Percentiles rank a stretch among this genome's conserved stretches.
phyloP scores from a whole-genome alignment of 495 filamentous ascomycete species.

The Tuber melanosporum region DNA sequence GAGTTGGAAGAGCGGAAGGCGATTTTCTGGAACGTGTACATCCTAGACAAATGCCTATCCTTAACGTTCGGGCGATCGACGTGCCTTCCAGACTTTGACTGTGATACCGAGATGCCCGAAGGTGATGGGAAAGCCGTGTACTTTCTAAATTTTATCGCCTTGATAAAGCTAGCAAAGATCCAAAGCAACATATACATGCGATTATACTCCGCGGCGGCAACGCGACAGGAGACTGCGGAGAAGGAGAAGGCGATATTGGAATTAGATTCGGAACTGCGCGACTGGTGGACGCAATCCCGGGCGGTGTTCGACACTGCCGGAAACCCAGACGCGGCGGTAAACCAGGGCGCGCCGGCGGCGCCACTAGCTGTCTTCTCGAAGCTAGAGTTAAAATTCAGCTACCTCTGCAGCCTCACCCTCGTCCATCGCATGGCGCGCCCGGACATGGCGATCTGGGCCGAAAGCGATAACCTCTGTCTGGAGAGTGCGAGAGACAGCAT shows the following conservation, averaged over 20 bases:
- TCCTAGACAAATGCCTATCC: slow-evolving; percentile 39
- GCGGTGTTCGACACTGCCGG: slow-evolving; percentile 19
- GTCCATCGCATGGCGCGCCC: slow-evolving; percentile 36
- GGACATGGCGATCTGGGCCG: slow-evolving; percentile 22
- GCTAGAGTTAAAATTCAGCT: slow-evolving; percentile 36
- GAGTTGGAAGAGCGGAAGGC: slow-evolving; percentile 40
- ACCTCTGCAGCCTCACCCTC: slow-evolving; percentile 36
- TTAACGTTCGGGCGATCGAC: slow-evolving; percentile 38
- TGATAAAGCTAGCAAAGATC: slow-evolving; percentile 34
- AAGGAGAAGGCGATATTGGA: slow-evolving; percentile 26
- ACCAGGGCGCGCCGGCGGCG: not conserved
- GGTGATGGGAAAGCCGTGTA: slow-evolving; percentile 24
- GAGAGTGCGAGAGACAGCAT: slow-evolving; percentile 37
- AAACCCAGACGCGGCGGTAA: not conserved
- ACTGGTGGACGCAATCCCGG: slow-evolving; percentile 35
- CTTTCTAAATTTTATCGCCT: slow-evolving; percentile 32
- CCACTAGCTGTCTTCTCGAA: slow-evolving; percentile 25
- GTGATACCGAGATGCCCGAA: slow-evolving; percentile 37
- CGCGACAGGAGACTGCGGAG: slow-evolving; percentile 23
- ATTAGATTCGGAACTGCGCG: slow-evolving; percentile 28
- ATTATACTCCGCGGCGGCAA: slow-evolving; percentile 34
- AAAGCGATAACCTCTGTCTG: slow-evolving; percentile 34
- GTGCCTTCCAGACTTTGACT: slow-evolving; percentile 40
- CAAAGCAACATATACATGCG: slow-evolving; percentile 38
- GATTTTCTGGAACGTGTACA: slow-evolving; percentile 43